phyloP scores from a whole-genome alignment of 352 stramenopile species.

The Phytophthora colocasiae region DNA sequence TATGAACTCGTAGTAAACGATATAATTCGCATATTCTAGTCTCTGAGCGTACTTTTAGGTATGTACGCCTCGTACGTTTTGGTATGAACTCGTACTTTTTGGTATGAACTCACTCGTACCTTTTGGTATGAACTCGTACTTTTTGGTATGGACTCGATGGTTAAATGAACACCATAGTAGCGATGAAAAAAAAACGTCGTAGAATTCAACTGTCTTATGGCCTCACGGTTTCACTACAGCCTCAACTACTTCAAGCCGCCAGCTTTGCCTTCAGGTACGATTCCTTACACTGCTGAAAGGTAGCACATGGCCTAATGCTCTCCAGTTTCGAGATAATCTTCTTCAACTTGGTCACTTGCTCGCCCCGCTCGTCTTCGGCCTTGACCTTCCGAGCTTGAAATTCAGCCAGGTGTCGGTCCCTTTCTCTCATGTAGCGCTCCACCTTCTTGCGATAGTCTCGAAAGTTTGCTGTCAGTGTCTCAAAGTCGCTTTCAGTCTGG shows the following conservation, averaged over 20 bases:
- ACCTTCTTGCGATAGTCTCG: not conserved
- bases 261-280: not conserved
- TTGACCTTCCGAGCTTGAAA: too few species aligned
- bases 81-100: not conserved
- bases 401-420: too few species aligned
- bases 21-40: too few species aligned
- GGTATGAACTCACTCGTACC: not conserved
- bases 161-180: not conserved
- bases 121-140: too few species aligned
- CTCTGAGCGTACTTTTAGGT: too few species aligned
- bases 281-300: not conserved
- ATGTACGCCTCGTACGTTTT: too few species aligned
- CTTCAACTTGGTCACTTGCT: not conserved
- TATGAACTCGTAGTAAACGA: not conserved
- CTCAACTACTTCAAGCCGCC: not conserved
- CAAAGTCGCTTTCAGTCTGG: not conserved
- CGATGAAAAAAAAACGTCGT: not conserved
- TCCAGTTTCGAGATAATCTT: not conserved
- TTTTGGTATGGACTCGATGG: not conserved
- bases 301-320: not conserved
- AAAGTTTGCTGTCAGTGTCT: not conserved
- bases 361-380: not conserved
- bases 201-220: not conserved
- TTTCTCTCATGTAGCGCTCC: too few species aligned
- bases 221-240: too few species aligned